Evolutionary conservation across 108 stramenopile species (phyloP), one percentile per base, ranked within the genome.

Genomic region (Cyclotella atomus): DNA sequence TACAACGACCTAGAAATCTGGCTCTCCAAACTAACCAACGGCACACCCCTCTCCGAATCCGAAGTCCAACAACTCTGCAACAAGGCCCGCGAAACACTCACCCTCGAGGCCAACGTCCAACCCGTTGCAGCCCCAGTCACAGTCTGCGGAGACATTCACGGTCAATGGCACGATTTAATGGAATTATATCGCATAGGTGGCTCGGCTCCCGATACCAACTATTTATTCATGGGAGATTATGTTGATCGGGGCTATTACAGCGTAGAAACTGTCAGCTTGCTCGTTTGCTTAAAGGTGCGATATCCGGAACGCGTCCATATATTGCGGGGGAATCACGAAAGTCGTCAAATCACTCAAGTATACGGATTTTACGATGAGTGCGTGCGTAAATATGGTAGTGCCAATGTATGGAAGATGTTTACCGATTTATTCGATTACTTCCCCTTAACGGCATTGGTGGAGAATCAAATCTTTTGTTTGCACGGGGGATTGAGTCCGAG

Each of bases 281-380:
- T 99, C 19, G 94, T 98, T 1, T 91, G 90, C 66, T 89, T 98
- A 56, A 99, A 99, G 70, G 97, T 98, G 25, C 85, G 98, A 30
- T 97, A 91, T 83, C 96, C 95, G 7, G 91, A 97, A 44, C 89
- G 99, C 19, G 87, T 99, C 33, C 89, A 87, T 66, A 90, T 99
- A 67, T 80, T 98, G n/a, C 87, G 99, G 57, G 99, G 96, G 15
- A 97, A 96, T 73, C 94, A 96, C 68, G 96, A 96, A 81, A 88
- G 86, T 29, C 82, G 94, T 19, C 96, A 98, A 84, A 95, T 97
- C 67, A 99, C 97, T 12, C 95, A 97, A 83, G 96, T 99, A 33
- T 99, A 99, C 77, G 99, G 99, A 19, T 99, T 99, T 79, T 98
- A 98, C 75, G 99, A 98, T 63, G 99, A 99, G 85, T 98, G 98